Evolutionary conservation across 257 asterid species (phyloP).

Genomic region (Plantago elongata): DNA sequence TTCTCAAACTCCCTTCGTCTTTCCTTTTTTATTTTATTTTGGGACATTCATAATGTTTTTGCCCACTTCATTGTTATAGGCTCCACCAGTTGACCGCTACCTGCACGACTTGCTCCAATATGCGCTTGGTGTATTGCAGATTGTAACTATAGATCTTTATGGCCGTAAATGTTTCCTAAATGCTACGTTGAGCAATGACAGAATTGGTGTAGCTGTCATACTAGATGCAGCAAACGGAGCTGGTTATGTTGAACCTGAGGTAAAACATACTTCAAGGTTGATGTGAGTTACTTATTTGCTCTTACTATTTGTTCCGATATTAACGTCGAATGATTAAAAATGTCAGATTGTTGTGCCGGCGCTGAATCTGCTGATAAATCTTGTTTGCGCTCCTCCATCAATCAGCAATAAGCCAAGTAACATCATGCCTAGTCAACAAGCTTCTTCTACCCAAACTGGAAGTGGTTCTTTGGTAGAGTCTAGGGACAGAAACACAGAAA

Average conservation of each 20-base stretch:
- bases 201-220: conserved; percentile 92
- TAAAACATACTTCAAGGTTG: conserved; percentile 20
- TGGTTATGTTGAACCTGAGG: conserved; percentile 97
- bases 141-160: conserved; percentile 76
- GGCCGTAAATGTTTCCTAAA: conserved; percentile 79
- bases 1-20: neutral
- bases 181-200: conserved; percentile 87
- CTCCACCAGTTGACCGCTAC: conserved; percentile 96
- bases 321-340: conserved; percentile 9
- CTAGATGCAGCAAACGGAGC: conserved; percentile 96
- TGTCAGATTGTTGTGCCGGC: conserved; percentile 93
- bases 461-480: conserved; percentile 51
- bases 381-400: conserved; percentile 99
- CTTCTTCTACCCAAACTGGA: conserved; percentile 46
- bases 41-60: conserved; percentile 2
- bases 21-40: neutral
- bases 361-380: conserved; percentile 73
- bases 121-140: conserved; percentile 88
- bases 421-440: conserved; percentile 63
- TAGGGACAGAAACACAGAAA: conserved; percentile 61
- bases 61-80: conserved; percentile 41
- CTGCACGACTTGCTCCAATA: conserved; percentile 91
- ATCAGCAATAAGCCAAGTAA: conserved; percentile 84
- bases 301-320: conserved; percentile 9
- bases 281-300: neutral